Evolutionary conservation across 495 filamentous ascomycete genomes (phyloP).

Genomic region (Echria macrotheca): DNA sequence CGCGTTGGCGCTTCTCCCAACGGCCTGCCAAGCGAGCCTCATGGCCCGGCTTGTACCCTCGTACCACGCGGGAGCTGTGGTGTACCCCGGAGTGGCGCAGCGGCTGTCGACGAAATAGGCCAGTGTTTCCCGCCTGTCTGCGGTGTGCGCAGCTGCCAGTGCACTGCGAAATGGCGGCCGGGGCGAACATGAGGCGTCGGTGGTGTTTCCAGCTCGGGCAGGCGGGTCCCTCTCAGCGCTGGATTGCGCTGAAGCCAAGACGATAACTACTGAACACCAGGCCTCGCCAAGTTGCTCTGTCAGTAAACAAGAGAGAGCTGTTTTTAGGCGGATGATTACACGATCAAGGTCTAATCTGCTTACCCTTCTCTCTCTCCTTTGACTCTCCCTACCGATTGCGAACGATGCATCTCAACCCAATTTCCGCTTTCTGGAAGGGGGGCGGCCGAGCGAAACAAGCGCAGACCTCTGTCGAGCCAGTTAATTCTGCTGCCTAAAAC

Average conservation of each 20-base stretch:
- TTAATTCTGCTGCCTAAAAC: constrained; percentile 6
- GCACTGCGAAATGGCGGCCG: constrained; percentile 4
- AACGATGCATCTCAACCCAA: constrained; percentile 3
- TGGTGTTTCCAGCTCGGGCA: too few relatives aligned
- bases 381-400: too few relatives aligned
- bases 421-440: neutral
- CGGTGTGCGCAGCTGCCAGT: neutral
- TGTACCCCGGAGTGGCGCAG: constrained; percentile 2
- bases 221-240: neutral
- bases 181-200: too few relatives aligned
- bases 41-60: constrained; percentile 1
- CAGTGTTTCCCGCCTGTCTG: constrained; percentile 8
- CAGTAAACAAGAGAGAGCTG: too few relatives aligned
- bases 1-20: neutral
- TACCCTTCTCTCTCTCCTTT: too few relatives aligned
- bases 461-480: neutral
- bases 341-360: neutral
- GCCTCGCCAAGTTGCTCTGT: too few relatives aligned
- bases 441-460: neutral
- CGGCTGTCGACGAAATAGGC: neutral
- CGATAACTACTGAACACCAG: too few relatives aligned
- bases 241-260: neutral
- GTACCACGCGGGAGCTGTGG: neutral
- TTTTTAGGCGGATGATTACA: constrained; percentile 3
- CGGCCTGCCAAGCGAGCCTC: constrained; percentile 9